These are phyloP conservation scores for Auxenochlorella protothecoides DNA, from an alignment of 139 green algal genomes.

Conservation along the genomic window DNA sequence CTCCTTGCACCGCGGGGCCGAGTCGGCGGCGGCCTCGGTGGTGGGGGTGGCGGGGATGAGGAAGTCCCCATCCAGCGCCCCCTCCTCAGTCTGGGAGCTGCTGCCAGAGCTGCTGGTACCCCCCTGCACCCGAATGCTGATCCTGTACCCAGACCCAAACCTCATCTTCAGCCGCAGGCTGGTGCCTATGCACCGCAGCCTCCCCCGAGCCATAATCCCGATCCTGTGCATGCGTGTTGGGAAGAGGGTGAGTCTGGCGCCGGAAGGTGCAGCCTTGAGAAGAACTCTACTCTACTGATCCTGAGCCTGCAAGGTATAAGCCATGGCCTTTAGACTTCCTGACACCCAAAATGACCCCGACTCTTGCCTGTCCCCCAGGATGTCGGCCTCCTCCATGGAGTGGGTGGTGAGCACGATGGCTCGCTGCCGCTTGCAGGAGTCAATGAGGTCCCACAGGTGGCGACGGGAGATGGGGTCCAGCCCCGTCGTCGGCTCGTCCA, in stretches of 20 bases:
- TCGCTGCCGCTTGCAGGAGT: slow-evolving; percentile 49
- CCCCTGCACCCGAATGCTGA: slow-evolving; percentile 20
- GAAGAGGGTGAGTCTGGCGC: no score
- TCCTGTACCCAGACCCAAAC: slow-evolving; percentile 72
- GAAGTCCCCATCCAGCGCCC: no score
- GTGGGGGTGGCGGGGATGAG: no score
- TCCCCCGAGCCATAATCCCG: slow-evolving; percentile 84
- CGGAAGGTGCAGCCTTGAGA: background rate
- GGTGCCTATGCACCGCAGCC: slow-evolving; percentile 73
- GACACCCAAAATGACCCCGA: no score
- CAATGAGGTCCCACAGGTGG: slow-evolving; percentile 72
- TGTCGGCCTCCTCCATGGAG: slow-evolving; percentile 81
- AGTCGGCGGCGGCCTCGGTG: no score
- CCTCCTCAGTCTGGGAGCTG: no score
- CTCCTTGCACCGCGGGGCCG: no score
- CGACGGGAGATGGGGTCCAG: slow-evolving; percentile 48
- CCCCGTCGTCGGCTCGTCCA: slow-evolving; percentile 85
- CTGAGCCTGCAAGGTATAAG: no score
- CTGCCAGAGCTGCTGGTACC: no score
- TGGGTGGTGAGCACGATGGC: slow-evolving; percentile 87
- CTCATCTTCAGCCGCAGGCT: slow-evolving; percentile 79
- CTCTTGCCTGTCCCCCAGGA: slow-evolving; percentile 64
- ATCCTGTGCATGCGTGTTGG: slow-evolving; percentile 31
- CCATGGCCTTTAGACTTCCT: no score
- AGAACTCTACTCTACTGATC: no score